These are phyloP conservation scores for Malus hybrid DNA, from an alignment of 331 rosid genomes.

Conservation along the genomic window DNA sequence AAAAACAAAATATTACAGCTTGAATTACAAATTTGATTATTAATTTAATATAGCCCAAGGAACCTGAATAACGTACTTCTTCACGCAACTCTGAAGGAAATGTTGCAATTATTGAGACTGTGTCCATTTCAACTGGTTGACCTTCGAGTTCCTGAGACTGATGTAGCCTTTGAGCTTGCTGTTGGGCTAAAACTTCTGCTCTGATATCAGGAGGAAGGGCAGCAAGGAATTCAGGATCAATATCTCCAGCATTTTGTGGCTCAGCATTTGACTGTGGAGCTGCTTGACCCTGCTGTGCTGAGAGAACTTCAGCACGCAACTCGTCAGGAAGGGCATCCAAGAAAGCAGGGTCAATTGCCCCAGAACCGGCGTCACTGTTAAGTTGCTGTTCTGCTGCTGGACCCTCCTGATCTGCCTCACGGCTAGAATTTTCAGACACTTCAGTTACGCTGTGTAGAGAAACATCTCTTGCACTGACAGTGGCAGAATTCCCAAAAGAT, in stretches of 20 bases:
- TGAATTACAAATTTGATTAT: not conserved
- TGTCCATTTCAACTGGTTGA: conserved; percentile 98
- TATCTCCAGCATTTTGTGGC: conserved; percentile 73
- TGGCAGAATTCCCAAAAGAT: conserved; percentile 52
- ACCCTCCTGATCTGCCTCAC: conserved; percentile 84
- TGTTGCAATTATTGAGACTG: conserved; percentile 97
- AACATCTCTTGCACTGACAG: conserved; percentile 71
- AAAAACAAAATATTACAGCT: not conserved
- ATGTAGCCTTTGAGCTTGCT: conserved; percentile 90
- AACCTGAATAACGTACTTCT: conserved; percentile 48
- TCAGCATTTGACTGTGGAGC: conserved; percentile 64
- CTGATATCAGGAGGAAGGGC: conserved; percentile 98
- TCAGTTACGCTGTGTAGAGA: conserved; percentile 91
- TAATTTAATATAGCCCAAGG: not conserved
- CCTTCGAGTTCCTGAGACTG: conserved; percentile 98
- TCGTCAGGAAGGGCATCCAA: conserved; percentile 99
- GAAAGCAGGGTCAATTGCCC: conserved; percentile 96
- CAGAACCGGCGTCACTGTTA: conserved; percentile 71
- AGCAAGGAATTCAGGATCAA: conserved; percentile 98
- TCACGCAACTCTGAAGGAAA: conserved; percentile 96
- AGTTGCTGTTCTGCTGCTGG: conserved; percentile 66
- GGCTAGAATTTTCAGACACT: conserved; percentile 91
- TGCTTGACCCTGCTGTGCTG: conserved; percentile 91
- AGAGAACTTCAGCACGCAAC: conserved; percentile 97
- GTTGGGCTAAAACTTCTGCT: conserved; percentile 98